A percentile compares a stretch with the other conserved stretches of the same genome.
phyloP scores from a whole-genome alignment of 768 basidiomycete species.

The Crepidotus variabilis region DNA sequence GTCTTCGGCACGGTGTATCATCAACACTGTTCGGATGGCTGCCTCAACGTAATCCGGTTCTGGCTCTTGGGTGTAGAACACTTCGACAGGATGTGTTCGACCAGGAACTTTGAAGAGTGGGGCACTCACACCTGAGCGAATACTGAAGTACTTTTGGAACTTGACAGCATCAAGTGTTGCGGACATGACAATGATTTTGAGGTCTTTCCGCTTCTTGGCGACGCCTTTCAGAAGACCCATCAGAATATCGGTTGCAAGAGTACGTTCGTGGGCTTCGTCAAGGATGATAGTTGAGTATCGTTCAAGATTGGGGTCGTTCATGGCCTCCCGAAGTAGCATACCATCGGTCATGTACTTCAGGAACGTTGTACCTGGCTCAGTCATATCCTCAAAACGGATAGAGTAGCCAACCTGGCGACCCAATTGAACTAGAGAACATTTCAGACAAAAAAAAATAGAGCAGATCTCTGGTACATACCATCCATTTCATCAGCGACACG shows the following conservation, averaged over 20 bases:
- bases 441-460: background rate
- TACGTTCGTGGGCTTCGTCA: constrained; percentile 98
- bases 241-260: constrained; percentile 94
- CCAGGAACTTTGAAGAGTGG: constrained; percentile 91
- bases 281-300: constrained; percentile 98
- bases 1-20: constrained; percentile 96
- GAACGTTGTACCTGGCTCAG: constrained; percentile 85
- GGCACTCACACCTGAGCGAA: constrained; percentile 43
- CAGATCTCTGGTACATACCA: constrained; percentile 45
- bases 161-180: constrained; percentile 96
- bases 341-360: constrained; percentile 99
- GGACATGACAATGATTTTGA: constrained; percentile 98
- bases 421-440: constrained; percentile 62
- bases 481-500: constrained; percentile 99
- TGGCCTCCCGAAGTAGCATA: constrained; percentile 97
- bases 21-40: constrained; percentile 91
- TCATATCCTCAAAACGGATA: constrained; percentile 98
- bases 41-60: constrained; percentile 97
- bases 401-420: constrained; percentile 97
- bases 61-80: constrained; percentile 89
- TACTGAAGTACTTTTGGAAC: constrained; percentile 91
- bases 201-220: constrained; percentile 74
- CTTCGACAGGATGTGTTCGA: constrained; percentile 92
- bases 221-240: constrained; percentile 94
- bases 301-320: constrained; percentile 88